phyloP scores from a whole-genome alignment of 768 basidiomycete genomes.

The Pulveroboletus sp. region DNA sequence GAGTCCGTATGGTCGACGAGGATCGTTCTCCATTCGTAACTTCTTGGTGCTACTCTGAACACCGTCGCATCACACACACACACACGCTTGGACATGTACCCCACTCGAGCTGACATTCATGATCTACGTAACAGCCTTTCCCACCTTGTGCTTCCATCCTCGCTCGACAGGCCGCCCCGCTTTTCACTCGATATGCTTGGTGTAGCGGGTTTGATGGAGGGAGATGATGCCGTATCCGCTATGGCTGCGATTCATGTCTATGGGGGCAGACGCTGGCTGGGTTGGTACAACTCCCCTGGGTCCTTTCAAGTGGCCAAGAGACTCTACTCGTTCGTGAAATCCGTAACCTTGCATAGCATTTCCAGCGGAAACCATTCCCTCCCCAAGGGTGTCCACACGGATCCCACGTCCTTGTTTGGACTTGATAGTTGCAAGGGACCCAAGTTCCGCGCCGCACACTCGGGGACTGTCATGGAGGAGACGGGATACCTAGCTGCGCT shows the following conservation, averaged over 20 bases:
- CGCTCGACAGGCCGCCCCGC: background rate
- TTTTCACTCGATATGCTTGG: conserved; percentile 24
- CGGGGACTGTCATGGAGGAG: conserved; percentile 29
- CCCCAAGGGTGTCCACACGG: conserved; percentile 20
- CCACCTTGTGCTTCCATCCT: background rate
- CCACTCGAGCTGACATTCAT: no score
- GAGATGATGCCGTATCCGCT: conserved; percentile 28
- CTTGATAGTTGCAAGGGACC: conserved; percentile 28
- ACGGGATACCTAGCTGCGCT: conserved; percentile 52
- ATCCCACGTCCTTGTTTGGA: conserved; percentile 31
- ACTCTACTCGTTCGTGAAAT: conserved; percentile 16
- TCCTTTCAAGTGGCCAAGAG: conserved; percentile 26
- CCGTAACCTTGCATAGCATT: background rate
- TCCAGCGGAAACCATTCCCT: background rate
- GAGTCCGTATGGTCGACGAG: no score
- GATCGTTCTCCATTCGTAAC: no score
- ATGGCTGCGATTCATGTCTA: conserved; percentile 29
- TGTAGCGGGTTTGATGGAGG: conserved; percentile 27
- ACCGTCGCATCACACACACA: no score
- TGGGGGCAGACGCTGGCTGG: conserved; percentile 24
- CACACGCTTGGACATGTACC: no score
- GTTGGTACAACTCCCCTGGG: conserved; percentile 35
- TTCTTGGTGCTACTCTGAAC: no score
- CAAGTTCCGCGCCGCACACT: conserved; percentile 29
- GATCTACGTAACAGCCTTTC: background rate